Conservation (phyloP, 2,329 filamentous ascomycete species). For the Trichoderma lentiforme region DNA sequence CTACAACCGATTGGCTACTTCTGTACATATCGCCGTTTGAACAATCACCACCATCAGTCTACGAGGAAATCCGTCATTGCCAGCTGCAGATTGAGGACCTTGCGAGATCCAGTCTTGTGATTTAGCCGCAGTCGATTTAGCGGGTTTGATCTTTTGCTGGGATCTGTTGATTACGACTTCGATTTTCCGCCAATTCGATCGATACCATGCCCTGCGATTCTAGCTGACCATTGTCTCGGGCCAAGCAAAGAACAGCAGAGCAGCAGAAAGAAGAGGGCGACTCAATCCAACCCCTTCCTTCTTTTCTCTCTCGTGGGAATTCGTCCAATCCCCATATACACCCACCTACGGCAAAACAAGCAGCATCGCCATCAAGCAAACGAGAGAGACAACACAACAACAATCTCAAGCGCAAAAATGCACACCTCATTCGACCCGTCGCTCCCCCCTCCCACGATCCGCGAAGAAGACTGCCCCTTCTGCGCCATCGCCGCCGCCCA, state of each 20-base stretch:
- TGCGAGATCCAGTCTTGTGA: neutral
- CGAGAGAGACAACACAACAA: neutral
- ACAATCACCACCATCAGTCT: neutral
- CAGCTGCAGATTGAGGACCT: neutral
- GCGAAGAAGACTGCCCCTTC: constrained; percentile 53
- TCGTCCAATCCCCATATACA: neutral
- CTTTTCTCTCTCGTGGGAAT: neutral
- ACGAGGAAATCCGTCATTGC: neutral
- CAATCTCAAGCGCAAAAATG: neutral
- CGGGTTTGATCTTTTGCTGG: neutral
- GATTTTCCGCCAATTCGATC: neutral
- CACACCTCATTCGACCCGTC: constrained; percentile 37
- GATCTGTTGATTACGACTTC: neutral
- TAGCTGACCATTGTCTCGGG: neutral
- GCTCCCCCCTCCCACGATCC: constrained; percentile 25
- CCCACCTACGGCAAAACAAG: neutral
- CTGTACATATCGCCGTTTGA: neutral
- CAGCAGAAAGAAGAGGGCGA: neutral
- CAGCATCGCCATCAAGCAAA: neutral
- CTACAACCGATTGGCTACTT: neutral
- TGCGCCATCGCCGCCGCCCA: constrained; percentile 56
- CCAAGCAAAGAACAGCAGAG: neutral
- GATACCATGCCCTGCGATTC: constrained; percentile 1
- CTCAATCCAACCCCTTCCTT: neutral
- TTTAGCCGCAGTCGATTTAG: neutral